Conservation (phyloP, 495 filamentous ascomycete genomes). For the Sordaria brevicollis region DNA sequence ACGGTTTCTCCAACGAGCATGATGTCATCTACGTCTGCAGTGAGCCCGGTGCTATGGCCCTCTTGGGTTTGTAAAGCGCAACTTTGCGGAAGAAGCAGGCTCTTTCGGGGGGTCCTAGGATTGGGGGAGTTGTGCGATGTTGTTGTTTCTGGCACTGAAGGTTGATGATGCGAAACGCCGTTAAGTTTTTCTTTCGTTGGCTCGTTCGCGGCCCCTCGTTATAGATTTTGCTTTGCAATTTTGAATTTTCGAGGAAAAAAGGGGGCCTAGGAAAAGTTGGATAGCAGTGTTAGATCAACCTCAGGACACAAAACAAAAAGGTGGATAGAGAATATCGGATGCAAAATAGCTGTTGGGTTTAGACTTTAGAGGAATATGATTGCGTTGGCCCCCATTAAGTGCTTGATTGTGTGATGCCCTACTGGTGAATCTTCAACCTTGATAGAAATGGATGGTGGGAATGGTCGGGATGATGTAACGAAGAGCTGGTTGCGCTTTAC, state of each 20-base stretch:
- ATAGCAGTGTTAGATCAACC: background rate
- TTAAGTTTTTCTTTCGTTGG: background rate
- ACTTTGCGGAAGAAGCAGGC: background rate
- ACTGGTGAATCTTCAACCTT: background rate
- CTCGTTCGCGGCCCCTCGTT: background rate
- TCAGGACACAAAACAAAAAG: background rate
- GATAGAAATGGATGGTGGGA: background rate
- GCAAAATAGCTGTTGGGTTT: background rate
- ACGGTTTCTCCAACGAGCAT: constrained; percentile 90
- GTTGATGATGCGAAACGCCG: background rate
- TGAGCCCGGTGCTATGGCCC: constrained; percentile 73
- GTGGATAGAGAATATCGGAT: background rate
- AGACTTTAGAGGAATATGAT: background rate
- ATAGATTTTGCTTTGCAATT: background rate
- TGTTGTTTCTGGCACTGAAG: background rate
- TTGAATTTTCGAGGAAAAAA: background rate
- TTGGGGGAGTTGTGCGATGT: background rate
- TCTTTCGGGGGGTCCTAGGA: background rate
- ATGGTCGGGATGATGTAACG: background rate
- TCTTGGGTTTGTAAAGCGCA: constrained; percentile 39
- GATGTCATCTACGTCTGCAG: constrained; percentile 90
- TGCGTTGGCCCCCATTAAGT: background rate
- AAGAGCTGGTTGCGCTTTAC: background rate
- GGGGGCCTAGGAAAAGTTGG: background rate
- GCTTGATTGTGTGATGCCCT: background rate